Evolutionary conservation across 441 rosid genomes (phyloP), one percentile per base, ranked within the genome.

Genomic region (Brassica balearica): DNA sequence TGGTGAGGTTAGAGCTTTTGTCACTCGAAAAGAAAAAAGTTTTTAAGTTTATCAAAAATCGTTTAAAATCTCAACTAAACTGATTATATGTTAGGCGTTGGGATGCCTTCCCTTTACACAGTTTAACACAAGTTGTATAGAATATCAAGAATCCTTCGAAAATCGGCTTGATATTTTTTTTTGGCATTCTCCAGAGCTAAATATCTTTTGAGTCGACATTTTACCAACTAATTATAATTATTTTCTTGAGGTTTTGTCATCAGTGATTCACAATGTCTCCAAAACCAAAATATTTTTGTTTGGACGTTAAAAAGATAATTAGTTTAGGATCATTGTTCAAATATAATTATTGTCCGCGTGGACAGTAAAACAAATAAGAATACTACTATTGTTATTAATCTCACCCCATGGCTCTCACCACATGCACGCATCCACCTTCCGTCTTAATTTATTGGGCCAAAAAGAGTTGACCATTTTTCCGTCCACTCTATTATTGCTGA

Each of bases 401-500:
- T 29, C 34, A 29, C 34, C 34, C 34, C 34, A 29, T 29, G 38
- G 38, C 48, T 64, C 20, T 58, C 60, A 56, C 80, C 67, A 77
- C 67, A 71, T 64, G 71, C 55, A 48, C 55, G 55, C 55, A 48
- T 69, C 65, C 27, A 25, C 75, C 65, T 34, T 14, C 59, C 23
- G 10, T 70, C n/a, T 68, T 56, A 8, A 8, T 76, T 69, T 55
- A 65, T 27, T 77, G 67, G 72, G 56, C 53, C 9, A 46, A 64
- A 77, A 63, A 63, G 81, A 2, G 76, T 77, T 77, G 81, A 77
- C 72, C 27, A 11, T 10, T 8, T 71, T 29, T 12, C 1, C 36
- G 12, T 63, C 59, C 4, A 34, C 46, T 65, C 68, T 65, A 64
- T 56, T 65, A 77, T 65, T 65, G 61, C 61, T 56, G 70, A 55